Evolutionary conservation across 192 early-diverging fungal genomes (phyloP).

Genomic region (Podochytrium sp.): DNA sequence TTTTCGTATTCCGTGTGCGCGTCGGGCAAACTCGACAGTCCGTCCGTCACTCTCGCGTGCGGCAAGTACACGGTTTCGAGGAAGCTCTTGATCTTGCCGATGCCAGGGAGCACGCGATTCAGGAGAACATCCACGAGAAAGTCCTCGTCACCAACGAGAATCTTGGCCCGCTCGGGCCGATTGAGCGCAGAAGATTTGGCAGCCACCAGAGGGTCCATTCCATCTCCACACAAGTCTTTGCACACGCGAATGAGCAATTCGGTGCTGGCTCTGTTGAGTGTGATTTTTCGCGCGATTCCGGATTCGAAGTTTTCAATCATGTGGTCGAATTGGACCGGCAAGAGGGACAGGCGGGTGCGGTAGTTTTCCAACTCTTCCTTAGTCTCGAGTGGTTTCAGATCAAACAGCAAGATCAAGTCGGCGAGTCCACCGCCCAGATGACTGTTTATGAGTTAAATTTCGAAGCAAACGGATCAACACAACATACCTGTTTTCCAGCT

Average conservation of each 20-base stretch:
- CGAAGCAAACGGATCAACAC: background rate
- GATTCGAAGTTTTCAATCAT: slow-evolving; percentile 32
- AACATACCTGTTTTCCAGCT: slow-evolving; percentile 9
- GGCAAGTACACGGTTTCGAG: slow-evolving; percentile 32
- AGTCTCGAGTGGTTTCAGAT: slow-evolving; percentile 10
- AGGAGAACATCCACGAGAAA: slow-evolving; percentile 17
- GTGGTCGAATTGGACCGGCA: slow-evolving; percentile 20
- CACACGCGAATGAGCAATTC: slow-evolving; percentile 31
- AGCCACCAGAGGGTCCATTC: background rate
- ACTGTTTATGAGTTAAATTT: background rate
- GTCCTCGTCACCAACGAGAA: background rate
- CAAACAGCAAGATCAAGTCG: background rate
- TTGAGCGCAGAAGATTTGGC: background rate
- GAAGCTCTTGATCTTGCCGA: slow-evolving; percentile 11
- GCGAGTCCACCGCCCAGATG: background rate
- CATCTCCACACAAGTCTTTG: background rate
- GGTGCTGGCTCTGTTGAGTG: slow-evolving; percentile 28
- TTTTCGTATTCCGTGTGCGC: slow-evolving; percentile 25
- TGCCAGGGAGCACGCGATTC: slow-evolving; percentile 10
- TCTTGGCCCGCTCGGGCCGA: slow-evolving; percentile 6
- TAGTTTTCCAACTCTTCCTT: slow-evolving; percentile 33
- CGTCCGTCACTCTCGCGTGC: slow-evolving; percentile 28
- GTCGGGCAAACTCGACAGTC: slow-evolving; percentile 27
- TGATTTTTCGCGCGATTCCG: slow-evolving; percentile 22
- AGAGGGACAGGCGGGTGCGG: slow-evolving; percentile 13